Percentiles rank a stretch among this genome's conserved stretches.
Evolutionary conservation across 2,329 filamentous ascomycete genomes (phyloP).

Genomic region (Cladophialophora psammophila): DNA sequence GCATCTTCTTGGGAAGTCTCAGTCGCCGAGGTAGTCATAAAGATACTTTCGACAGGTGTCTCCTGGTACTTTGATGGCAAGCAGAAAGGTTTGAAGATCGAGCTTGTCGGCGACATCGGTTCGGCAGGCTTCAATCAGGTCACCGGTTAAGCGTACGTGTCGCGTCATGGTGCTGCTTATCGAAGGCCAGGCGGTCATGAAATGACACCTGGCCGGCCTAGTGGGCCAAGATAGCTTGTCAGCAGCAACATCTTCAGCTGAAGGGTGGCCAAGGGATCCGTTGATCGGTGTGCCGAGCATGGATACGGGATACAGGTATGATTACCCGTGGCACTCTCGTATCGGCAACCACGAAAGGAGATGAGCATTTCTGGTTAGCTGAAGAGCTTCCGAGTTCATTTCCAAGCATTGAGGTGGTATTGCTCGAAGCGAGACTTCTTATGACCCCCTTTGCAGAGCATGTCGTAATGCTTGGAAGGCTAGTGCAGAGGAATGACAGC

Average conservation of each 20-base stretch:
- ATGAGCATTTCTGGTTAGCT: not conserved
- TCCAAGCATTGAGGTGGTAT: not conserved
- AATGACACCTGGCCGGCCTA: not conserved
- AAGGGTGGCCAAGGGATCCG: not conserved
- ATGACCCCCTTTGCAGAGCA: not conserved
- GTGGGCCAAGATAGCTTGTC: not conserved
- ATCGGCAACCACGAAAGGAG: not conserved
- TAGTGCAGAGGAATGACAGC: not conserved
- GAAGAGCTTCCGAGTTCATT: not conserved
- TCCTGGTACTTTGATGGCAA: slow-evolving; percentile 10
- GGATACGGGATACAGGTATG: not conserved
- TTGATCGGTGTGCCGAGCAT: not conserved
- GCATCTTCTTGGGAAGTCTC: slow-evolving; percentile 15
- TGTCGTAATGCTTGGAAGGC: not conserved
- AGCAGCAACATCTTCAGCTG: not conserved
- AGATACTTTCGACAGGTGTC: slow-evolving; percentile 2
- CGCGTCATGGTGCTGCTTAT: not conserved
- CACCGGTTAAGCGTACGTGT: not conserved
- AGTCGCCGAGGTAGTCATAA: slow-evolving; percentile 1
- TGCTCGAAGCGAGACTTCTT: not conserved
- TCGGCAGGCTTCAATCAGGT: slow-evolving; percentile 1
- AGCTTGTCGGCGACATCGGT: slow-evolving; percentile 4
- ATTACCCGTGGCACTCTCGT: not conserved
- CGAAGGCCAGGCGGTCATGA: not conserved
- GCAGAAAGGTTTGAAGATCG: slow-evolving; percentile 11